Base-by-base conservation (phyloP, 768 basidiomycete species). In the Flagelloscypha sp. region DNA sequence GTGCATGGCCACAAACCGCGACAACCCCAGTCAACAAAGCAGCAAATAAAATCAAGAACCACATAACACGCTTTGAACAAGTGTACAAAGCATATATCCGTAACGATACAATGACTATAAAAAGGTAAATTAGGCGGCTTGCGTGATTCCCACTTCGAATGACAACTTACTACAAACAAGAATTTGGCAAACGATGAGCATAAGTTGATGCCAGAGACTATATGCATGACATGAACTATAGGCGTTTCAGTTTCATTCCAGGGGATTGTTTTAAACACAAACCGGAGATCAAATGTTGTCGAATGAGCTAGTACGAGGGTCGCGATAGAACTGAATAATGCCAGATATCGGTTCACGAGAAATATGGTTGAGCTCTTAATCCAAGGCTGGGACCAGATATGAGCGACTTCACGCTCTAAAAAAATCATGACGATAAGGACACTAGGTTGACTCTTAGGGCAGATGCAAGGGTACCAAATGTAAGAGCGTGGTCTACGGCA, bases 11-110 rank as follows among this genome's bases (percentile, higher is more conserved):
- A 24, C 44, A 54, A 29, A 59, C 41, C 4, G 67, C 35, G 1
- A 42, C 49, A 1, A 46, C 37, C 21, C n/a, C n/a, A n/a, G n/a
- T n/a, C n/a, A 74, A 41, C 1, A 58, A 34, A 0, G 47, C 34
- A 2, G 52, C 63, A 19, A 55, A 52, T 5, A 49, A 47, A 1
- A 67, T 12, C 48, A 74, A 48, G 20, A 49, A 55, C 5, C 44
- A 37, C n/a, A 67, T 40, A 23, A 73, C 47, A 13, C 57, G 54
- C 28, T 55, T 41, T 13, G 62, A 64, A 23, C 65, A 48, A 8
- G 57, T 53, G 37, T 72, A 76, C 10, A 77, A 48, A 4, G 75
- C 74, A 38, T 64, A 68, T 33, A 67, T 67, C 25, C 74, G 66
- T 27, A 70, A 48, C 9, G 62, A 61, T 19, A 74, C 56, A 20